Evolutionary conservation across 371 early-diverging fungal species (phyloP), one percentile per base, ranked within the genome.

Genomic region (Mucor piriformis): DNA sequence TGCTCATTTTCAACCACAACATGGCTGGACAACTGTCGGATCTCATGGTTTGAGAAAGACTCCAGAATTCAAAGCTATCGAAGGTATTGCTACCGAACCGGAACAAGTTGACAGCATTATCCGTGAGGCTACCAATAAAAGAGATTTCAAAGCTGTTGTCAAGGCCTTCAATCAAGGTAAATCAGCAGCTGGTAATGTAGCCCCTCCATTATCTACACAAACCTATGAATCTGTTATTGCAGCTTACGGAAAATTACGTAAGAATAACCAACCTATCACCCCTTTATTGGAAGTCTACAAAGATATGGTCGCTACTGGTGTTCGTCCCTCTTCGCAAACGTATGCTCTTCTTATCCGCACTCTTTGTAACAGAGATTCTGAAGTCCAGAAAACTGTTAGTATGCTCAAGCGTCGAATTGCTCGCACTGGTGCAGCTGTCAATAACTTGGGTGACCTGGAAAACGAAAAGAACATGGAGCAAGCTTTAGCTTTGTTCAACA

Each of bases 171-270:
- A 64, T 21, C 60, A 72, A 12, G 66, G 66, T 15, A 62, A 66
- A 27, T 51, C 55, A 11, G 38, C 68, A 11, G 66, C 61, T 24
- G 71, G 58, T 3, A 42, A 61, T 27, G 25, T 23, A 6, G 35
- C 59, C 11, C 53, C 47, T 15, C 51, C 70, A 12, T 61, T 74
- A 29, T 73, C 73, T 0, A 46, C 69, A 0, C 64, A 77, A 32
- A 79, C 79, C 0, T 83, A 83, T 35, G 76, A 81, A 57, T 73
- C 76, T 20, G 77, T 83, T 6, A 59, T 83, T 16, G 69, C 72
- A 43, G 76, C 83, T 2, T 74, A 79, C 29, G 67, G 69, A n/a
- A 46, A 57, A 12, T 34, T 79, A 3, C 71, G 66, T 18, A 71
- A 62, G 37, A 48, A 56, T 16, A 72, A 74, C 29, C 64, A 68